phyloP scores from a whole-genome alignment of 2,329 filamentous ascomycete genomes.

The Coniella vitis region DNA sequence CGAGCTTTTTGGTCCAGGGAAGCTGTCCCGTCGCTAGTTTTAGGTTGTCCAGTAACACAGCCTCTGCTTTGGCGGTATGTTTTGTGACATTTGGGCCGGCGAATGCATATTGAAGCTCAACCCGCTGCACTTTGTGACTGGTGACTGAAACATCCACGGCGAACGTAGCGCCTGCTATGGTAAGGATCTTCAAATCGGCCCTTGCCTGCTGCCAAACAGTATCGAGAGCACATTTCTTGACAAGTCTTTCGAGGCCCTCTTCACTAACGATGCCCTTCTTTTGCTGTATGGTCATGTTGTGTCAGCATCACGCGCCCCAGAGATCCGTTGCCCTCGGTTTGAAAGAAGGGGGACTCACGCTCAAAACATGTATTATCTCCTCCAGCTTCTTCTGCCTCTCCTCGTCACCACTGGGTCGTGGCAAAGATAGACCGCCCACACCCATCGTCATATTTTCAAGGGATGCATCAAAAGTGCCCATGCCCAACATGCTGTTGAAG shows the following conservation, averaged over 20 bases:
- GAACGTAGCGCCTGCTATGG: slow-evolving; percentile 56
- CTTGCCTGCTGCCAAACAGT: slow-evolving; percentile 51
- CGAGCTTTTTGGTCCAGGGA: slow-evolving; percentile 63
- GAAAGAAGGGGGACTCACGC: slow-evolving; percentile 34
- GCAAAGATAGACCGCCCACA: slow-evolving; percentile 37
- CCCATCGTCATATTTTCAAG: slow-evolving; percentile 46
- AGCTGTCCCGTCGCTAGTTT: slow-evolving; percentile 52
- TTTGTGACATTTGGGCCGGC: slow-evolving; percentile 51
- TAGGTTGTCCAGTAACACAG: slow-evolving; percentile 61
- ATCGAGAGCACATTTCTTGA: slow-evolving; percentile 59
- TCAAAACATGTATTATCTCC: slow-evolving; percentile 41
- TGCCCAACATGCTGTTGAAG: slow-evolving; percentile 49
- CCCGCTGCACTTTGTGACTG: slow-evolving; percentile 55
- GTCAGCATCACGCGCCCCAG: slow-evolving; percentile 6
- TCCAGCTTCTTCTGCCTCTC: slow-evolving; percentile 50
- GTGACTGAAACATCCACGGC: slow-evolving; percentile 55
- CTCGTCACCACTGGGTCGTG: slow-evolving; percentile 38
- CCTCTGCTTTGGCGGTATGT: slow-evolving; percentile 54
- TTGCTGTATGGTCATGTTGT: slow-evolving; percentile 24
- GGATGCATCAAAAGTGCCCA: slow-evolving; percentile 42
- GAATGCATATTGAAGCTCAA: slow-evolving; percentile 57
- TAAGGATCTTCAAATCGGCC: slow-evolving; percentile 42
- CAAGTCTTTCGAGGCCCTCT: slow-evolving; percentile 66
- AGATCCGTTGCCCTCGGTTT: not conserved
- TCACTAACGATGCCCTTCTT: slow-evolving; percentile 63